Base-by-base conservation (phyloP, 2,329 filamentous ascomycete genomes). In the Colletotrichum sp. region DNA sequence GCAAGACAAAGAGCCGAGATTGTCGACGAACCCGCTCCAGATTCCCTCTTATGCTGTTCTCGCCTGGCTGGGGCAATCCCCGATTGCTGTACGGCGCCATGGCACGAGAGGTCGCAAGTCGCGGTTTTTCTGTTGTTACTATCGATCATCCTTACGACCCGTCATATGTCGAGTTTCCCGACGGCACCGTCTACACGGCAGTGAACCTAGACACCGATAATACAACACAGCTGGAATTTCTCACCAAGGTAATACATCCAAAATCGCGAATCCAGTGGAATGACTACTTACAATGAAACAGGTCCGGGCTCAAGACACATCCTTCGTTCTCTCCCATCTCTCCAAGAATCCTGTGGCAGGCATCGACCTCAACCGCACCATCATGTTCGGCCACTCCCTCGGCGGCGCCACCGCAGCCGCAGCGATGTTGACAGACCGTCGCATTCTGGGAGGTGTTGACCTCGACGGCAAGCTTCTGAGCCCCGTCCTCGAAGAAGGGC, bases 131-230 rank as follows among this genome's bases (percentile, higher is more conserved):
- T 1, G 86, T 91, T 4, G 81, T 89, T 15, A 81, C 88, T 0
- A 81, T 91, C 28, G 89, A 91, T 72, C 89, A 90, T 67, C 84
- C 89, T 0, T 86, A 87, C 64, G 88, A 90, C 64, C 83, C 86
- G 0, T 72, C 80, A 1, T 81, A 88, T 24, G 84, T 90, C 10
- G 85, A 89, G 71, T 89, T 88, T n/a, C 86, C 88, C 0, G 81
- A 89, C 71, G 88, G 85, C 6, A 81, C 82, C 1, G 75, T 84
- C 7, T 76, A 72, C 24, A 36, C 28, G 10, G 72, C 69, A 5
- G 60, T 36, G 8, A 32, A 59, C 13, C 79, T 83, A 10, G 79
- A 79, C 71, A 75, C 80, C 2, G 75, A 71, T 5, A 78, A 80
- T 44, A 72, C 66, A 24, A 21, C 72, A 1, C 75, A 39, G 3